phyloP scores from a whole-genome alignment of 2,329 filamentous ascomycete species.

The Fusarium mangiferae region DNA sequence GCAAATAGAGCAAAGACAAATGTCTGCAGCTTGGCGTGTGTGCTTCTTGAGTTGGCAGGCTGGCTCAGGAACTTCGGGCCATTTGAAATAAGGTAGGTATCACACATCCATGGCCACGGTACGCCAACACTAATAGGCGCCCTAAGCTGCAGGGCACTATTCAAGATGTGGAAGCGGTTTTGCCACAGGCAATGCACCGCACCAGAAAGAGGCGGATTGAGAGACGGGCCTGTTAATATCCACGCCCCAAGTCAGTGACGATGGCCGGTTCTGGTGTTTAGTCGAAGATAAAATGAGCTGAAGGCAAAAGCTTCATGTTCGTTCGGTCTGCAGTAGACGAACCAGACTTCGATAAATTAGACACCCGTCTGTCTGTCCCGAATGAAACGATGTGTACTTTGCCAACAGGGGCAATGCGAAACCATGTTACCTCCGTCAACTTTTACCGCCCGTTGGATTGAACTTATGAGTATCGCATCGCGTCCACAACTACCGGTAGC shows the following conservation, averaged over 20 bases:
- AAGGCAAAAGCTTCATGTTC: background rate
- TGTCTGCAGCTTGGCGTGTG: background rate
- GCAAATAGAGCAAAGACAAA: background rate
- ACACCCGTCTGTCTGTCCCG: background rate
- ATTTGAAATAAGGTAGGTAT: background rate
- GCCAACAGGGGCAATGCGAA: background rate
- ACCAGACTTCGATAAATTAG: background rate
- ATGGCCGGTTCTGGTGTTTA: background rate
- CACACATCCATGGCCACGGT: slow-evolving; percentile 3
- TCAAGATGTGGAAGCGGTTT: slow-evolving; percentile 10
- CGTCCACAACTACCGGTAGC: background rate
- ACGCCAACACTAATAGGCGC: slow-evolving; percentile 8
- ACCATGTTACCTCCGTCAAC: slow-evolving; percentile 5
- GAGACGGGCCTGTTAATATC: background rate
- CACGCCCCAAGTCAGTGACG: background rate
- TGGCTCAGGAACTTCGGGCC: background rate
- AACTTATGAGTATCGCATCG: background rate
- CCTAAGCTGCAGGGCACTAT: slow-evolving; percentile 17
- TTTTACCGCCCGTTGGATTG: slow-evolving; percentile 17
- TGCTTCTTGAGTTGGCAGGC: slow-evolving; percentile 1
- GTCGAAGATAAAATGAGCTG: background rate
- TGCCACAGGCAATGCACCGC: slow-evolving; percentile 14
- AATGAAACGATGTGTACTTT: background rate
- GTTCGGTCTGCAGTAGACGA: background rate
- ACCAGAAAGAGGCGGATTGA: background rate